phyloP scores from a whole-genome alignment of 2,329 filamentous ascomycete species.

The Ceratocystis papillata region DNA sequence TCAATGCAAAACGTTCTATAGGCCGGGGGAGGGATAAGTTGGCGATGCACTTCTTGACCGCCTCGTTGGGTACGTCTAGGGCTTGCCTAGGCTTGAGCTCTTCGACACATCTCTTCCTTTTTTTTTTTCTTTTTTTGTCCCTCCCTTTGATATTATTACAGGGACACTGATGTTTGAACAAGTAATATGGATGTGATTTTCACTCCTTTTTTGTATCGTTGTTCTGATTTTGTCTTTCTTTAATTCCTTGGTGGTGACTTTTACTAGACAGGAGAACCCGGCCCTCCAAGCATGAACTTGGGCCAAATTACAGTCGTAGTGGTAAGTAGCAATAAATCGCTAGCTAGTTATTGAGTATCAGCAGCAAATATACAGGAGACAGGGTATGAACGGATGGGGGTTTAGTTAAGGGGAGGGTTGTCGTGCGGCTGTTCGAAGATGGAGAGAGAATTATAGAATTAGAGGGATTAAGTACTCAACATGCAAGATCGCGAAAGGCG shows the following conservation, averaged over 20 bases:
- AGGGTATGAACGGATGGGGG: not conserved
- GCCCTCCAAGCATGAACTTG: slow-evolving; percentile 11
- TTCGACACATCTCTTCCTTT: not conserved
- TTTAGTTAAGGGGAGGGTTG: not conserved
- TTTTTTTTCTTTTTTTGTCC: not conserved
- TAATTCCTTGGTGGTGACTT: not conserved
- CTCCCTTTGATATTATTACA: not conserved
- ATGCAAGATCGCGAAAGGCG: not conserved
- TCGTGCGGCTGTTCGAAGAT: not conserved
- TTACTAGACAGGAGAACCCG: slow-evolving; percentile 10
- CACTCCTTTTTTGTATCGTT: not conserved
- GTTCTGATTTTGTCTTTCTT: not conserved
- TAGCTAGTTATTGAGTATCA: not conserved
- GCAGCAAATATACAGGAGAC: not conserved
- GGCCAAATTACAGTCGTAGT: slow-evolving; percentile 10
- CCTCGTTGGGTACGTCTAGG: not conserved
- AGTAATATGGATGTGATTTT: slow-evolving; percentile 1
- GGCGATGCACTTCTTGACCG: slow-evolving; percentile 1
- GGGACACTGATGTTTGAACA: not conserved
- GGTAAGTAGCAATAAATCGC: not conserved
- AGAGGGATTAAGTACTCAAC: not conserved
- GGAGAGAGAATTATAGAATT: not conserved
- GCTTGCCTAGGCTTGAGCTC: no score
- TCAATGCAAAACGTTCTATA: slow-evolving; percentile 10
- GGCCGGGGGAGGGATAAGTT: not conserved